Evolutionary conservation across 768 basidiomycete species (phyloP).

Genomic region (Ephemerocybe angulata): DNA sequence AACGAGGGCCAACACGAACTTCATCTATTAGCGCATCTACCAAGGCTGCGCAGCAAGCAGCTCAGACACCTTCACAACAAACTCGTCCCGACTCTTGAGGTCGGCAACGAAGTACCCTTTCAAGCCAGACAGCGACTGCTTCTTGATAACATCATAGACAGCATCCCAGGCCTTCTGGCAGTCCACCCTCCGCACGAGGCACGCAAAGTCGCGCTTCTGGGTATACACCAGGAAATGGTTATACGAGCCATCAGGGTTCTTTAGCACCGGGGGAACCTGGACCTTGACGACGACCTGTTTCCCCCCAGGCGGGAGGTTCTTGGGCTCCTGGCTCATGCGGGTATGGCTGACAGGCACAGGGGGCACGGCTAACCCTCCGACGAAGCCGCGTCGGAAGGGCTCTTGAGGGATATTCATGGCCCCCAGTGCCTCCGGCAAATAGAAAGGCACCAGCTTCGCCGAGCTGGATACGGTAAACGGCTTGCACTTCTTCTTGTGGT

Average conservation of each 20-base stretch:
- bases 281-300: slow-evolving; percentile 53
- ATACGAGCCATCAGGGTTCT: slow-evolving; percentile 3
- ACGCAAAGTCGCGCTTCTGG: slow-evolving; percentile 52
- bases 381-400: background rate
- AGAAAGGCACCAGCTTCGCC: slow-evolving; percentile 45
- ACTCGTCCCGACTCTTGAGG: slow-evolving; percentile 40
- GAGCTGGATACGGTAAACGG: slow-evolving; percentile 42
- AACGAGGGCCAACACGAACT: too few species aligned
- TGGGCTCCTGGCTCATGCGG: slow-evolving; percentile 18
- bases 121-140: slow-evolving; percentile 37
- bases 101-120: slow-evolving; percentile 59
- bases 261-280: slow-evolving; percentile 36
- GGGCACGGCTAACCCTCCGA: background rate
- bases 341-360: slow-evolving; percentile 1
- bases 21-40: too few species aligned
- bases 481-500: slow-evolving; percentile 45
- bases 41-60: slow-evolving; percentile 51
- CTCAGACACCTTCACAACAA: slow-evolving; percentile 50
- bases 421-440: slow-evolving; percentile 15
- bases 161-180: slow-evolving; percentile 36
- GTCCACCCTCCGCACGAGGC: slow-evolving; percentile 33
- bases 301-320: slow-evolving; percentile 14
- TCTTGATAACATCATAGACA: slow-evolving; percentile 34
- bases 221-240: slow-evolving; percentile 40
- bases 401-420: background rate